These are phyloP conservation scores for Microsporum audouinii DNA, from an alignment of 2,329 filamentous ascomycete genomes.

Conservation along the genomic window DNA sequence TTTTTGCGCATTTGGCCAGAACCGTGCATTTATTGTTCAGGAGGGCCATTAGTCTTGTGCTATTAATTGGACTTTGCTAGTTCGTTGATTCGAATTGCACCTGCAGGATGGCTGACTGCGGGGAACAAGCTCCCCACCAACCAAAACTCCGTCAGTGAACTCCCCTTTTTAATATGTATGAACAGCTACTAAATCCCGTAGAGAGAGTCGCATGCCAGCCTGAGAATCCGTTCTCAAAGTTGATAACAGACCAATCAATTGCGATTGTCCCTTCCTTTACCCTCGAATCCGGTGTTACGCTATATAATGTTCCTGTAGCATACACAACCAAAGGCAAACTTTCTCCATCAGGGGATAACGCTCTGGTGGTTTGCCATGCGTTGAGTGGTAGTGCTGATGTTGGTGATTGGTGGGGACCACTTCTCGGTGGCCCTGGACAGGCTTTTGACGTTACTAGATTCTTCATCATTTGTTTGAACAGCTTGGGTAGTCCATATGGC, in stretches of 20 bases:
- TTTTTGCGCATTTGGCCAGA: background rate
- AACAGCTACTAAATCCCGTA: constrained; percentile 45
- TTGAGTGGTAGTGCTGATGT: constrained; percentile 46
- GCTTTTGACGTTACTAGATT: constrained; percentile 44
- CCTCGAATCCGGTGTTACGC: constrained; percentile 78
- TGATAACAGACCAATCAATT: constrained; percentile 82
- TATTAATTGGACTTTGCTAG: background rate
- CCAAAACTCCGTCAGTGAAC: constrained; percentile 12
- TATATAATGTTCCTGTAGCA: constrained; percentile 61
- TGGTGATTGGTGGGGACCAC: constrained; percentile 46
- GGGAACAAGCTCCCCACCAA: constrained; percentile 4
- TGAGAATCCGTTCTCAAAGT: constrained; percentile 78
- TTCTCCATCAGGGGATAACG: constrained; percentile 48
- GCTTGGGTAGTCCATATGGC: constrained; percentile 45
- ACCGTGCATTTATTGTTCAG: background rate
- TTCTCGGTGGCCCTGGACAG: constrained; percentile 43
- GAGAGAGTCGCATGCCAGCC: constrained; percentile 52
- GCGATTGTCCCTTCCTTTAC: constrained; percentile 80
- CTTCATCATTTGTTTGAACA: constrained; percentile 45
- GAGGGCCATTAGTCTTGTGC: background rate
- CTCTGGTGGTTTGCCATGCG: constrained; percentile 49
- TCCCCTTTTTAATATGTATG: constrained; percentile 8
- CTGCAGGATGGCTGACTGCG: constrained; percentile 8
- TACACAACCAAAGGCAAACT: constrained; percentile 53
- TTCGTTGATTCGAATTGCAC: background rate